A percentile compares a stretch with the other conserved stretches of the same genome.
Evolutionary conservation across 2,329 filamentous ascomycete genomes (phyloP).

Genomic region (Cercospora sesami): DNA sequence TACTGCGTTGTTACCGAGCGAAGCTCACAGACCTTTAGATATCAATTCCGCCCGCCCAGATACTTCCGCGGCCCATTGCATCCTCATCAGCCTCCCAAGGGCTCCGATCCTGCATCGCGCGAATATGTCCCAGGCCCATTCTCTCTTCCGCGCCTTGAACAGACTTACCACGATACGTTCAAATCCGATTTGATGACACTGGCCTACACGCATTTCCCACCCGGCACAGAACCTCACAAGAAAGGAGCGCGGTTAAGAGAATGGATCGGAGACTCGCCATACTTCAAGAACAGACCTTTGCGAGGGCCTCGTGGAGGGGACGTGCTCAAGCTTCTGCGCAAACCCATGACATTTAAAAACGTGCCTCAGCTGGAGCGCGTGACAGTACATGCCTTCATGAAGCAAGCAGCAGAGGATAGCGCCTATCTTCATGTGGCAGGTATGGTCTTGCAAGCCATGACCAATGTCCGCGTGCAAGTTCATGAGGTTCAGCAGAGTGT

Average conservation of each 20-base stretch:
- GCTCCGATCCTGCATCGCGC: conserved; percentile 83
- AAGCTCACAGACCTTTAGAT: conserved; percentile 56
- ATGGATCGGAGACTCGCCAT: conserved; percentile 90
- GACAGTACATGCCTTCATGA: conserved; percentile 74
- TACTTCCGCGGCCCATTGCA: conserved; percentile 93
- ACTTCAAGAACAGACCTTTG: conserved; percentile 86
- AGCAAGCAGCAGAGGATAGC: conserved; percentile 67
- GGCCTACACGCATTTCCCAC: conserved; percentile 81
- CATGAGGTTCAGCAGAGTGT: conserved; percentile 71
- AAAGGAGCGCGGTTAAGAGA: conserved; percentile 68
- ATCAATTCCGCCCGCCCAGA: conserved; percentile 91
- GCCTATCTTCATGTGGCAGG: conserved; percentile 78
- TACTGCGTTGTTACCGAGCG: neutral
- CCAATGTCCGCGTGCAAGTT: conserved; percentile 69
- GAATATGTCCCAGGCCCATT: conserved; percentile 90
- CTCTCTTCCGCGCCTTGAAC: conserved; percentile 78
- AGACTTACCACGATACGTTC: conserved; percentile 86
- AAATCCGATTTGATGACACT: conserved; percentile 85
- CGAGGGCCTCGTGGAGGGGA: conserved; percentile 81
- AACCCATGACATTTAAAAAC: conserved; percentile 73
- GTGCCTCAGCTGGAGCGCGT: conserved; percentile 79
- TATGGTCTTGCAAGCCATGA: conserved; percentile 82
- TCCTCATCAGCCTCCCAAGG: conserved; percentile 83
- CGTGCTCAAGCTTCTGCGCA: conserved; percentile 66
- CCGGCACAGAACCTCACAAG: conserved; percentile 64